Percentiles rank a stretch among this genome's conserved stretches.
Conservation (phyloP, 345 rosid genomes). For the Eucalyptus grandis region DNA sequence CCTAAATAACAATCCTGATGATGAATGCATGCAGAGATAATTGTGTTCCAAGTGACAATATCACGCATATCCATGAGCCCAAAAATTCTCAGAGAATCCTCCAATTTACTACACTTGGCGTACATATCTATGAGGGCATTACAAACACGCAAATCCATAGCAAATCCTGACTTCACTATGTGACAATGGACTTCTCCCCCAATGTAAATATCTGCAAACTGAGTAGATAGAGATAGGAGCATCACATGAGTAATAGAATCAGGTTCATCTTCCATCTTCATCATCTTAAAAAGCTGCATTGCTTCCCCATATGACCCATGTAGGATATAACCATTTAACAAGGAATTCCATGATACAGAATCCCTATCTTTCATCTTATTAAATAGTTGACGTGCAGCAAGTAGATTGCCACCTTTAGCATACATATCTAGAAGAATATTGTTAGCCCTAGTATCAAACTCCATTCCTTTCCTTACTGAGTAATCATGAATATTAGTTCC, state of each 20-base stretch:
- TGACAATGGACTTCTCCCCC: conserved; percentile 45
- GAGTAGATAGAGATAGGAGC: conserved; percentile 28
- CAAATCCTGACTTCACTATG: conserved; percentile 27
- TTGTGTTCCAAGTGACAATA: conserved; percentile 51
- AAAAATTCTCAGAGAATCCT: conserved; percentile 30
- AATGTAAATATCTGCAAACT: conserved; percentile 8
- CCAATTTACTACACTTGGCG: conserved; percentile 34
- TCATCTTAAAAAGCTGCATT: conserved; percentile 30
- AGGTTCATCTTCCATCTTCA: conserved; percentile 16
- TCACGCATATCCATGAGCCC: conserved; percentile 26
- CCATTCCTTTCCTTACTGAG: conserved; percentile 17
- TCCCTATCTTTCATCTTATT: conserved; percentile 28
- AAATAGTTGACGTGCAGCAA: conserved; percentile 35
- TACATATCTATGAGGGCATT: conserved; percentile 58
- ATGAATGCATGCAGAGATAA: conserved; percentile 43
- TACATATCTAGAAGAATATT: conserved; percentile 53
- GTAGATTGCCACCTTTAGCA: conserved; percentile 38
- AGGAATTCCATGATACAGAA: conserved; percentile 55
- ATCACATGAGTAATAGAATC: conserved; percentile 40
- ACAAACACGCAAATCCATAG: conserved; percentile 20
- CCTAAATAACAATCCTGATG: conserved; percentile 32
- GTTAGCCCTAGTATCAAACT: conserved; percentile 15
- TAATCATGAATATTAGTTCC: conserved; percentile 37
- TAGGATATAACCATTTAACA: conserved; percentile 37
- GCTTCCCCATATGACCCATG: conserved; percentile 23